Base-by-base conservation (phyloP, 352 stramenopile genomes). In the Globisporangium polare region DNA sequence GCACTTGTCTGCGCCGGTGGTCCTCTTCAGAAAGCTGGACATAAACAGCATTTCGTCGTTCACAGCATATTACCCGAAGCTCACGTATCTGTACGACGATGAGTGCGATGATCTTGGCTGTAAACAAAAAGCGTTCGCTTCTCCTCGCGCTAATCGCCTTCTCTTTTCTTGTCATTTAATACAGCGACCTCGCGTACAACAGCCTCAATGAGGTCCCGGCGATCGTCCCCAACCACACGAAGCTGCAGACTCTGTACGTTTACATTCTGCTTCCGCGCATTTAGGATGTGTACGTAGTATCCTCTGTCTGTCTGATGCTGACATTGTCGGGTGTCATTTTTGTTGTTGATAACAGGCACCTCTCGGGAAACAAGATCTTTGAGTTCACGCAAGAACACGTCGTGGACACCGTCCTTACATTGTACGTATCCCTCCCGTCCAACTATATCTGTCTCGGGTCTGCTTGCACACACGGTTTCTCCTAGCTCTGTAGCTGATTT, bases 51-150 rank as follows among this genome's bases (percentile, higher is more conserved):
- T 62, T 26, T 7, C 27, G 22, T 49, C 43, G 7, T 62, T 62
- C 56, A 55, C 42, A 5, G 46, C 56, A 8, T 15, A 39, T 18
- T 62, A 41, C 45, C 56, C 45, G 3, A 62, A 55, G 4, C 56
- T 62, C 27, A 50, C n/a, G 15, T 41, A 47, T 22, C 43, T 62
- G 56, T 62, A 47, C 45, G 56, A 50, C 9, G 17, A 18, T 35
- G n/a, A n/a, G n/a, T n/a, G n/a, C n/a, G n/a, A n/a, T n/a, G n/a
- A n/a, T n/a, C n/a, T n/a, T n/a, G n/a, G n/a, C n/a, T n/a, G n/a
- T n/a, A n/a, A n/a, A n/a, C n/a, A n/a, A n/a, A n/a, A n/a, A n/a
- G n/a, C n/a, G n/a, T n/a, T n/a, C n/a, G n/a, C n/a, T n/a, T n/a
- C n/a, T n/a, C n/a, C n/a, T n/a, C n/a, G n/a, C n/a, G n/a, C n/a